Conservation (phyloP, 2,329 filamentous ascomycete genomes). For the Sarocladiaceae sp. region DNA sequence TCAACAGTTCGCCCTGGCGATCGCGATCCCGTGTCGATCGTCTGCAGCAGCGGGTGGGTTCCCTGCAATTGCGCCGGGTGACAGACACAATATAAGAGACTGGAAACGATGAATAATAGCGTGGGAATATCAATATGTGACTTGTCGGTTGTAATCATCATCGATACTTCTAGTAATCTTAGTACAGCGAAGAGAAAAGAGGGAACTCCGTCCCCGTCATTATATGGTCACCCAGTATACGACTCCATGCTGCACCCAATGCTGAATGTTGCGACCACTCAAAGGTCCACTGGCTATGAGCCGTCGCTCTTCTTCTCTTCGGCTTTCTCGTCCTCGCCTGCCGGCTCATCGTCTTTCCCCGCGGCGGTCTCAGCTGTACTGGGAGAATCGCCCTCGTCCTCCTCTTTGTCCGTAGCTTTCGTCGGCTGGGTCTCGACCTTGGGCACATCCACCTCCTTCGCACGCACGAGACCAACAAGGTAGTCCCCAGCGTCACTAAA, state of each 20-base stretch:
- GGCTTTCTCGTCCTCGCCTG: neutral
- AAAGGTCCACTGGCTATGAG: neutral
- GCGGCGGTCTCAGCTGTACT: conserved; percentile 12
- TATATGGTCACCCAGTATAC: too few relatives aligned
- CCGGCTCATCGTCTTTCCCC: conserved; percentile 13
- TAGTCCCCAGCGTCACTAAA: conserved; percentile 67
- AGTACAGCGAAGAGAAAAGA: too few relatives aligned
- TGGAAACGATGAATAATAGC: too few relatives aligned
- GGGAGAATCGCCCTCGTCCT: conserved; percentile 10
- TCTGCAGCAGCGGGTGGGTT: too few relatives aligned
- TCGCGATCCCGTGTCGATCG: conserved; percentile 1
- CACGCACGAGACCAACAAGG: conserved; percentile 57
- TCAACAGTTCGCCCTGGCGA: neutral
- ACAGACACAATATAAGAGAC: too few relatives aligned
- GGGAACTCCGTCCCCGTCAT: too few relatives aligned
- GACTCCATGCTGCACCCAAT: too few relatives aligned
- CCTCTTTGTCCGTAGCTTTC: conserved; percentile 9
- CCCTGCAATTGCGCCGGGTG: too few relatives aligned
- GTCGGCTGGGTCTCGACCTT: conserved; percentile 15
- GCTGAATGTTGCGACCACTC: too few relatives aligned
- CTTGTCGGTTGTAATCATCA: too few relatives aligned
- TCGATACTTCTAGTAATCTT: too few relatives aligned
- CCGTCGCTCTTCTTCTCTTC: conserved; percentile 11
- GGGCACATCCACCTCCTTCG: conserved; percentile 41
- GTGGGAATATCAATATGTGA: too few relatives aligned